Conservation (phyloP, 2,329 filamentous ascomycete species). For the Fusarium piperis region DNA sequence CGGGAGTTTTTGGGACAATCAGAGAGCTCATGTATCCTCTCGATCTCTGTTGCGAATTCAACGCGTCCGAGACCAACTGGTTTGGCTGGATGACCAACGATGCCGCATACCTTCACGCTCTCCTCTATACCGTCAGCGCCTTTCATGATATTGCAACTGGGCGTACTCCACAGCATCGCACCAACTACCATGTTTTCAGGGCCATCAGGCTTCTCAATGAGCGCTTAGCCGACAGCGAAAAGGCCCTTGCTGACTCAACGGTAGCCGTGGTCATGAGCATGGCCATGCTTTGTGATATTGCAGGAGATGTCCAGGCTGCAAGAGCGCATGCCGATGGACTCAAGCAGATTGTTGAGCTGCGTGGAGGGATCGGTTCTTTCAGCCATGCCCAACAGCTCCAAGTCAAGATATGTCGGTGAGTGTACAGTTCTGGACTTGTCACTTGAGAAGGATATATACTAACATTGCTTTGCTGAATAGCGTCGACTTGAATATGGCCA, state of each 20-base stretch:
- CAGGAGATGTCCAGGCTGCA: not conserved
- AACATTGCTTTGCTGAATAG: not conserved
- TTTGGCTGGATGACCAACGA: not conserved
- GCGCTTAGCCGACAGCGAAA: not conserved
- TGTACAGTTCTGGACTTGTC: not conserved
- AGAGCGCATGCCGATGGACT: not conserved
- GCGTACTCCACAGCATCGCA: not conserved
- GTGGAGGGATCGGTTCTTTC: not conserved
- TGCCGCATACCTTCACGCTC: not conserved
- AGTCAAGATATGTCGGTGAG: not conserved
- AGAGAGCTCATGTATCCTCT: not conserved
- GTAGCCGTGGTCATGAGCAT: not conserved
- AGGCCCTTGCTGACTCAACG: not conserved
- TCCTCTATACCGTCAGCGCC: not conserved
- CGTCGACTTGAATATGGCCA: not conserved
- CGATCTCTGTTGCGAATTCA: not conserved
- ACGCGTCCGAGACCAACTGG: not conserved
- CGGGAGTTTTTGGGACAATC: not conserved
- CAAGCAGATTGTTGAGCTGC: not conserved
- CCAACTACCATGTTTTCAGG: not conserved
- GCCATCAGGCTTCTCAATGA: not conserved
- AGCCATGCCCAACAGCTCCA: not conserved
- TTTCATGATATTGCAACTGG: not conserved
- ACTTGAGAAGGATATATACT: not conserved
- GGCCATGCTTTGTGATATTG: not conserved